Evolutionary conservation across 441 rosid species (phyloP).

Genomic region (Aquilaria agallochum): DNA sequence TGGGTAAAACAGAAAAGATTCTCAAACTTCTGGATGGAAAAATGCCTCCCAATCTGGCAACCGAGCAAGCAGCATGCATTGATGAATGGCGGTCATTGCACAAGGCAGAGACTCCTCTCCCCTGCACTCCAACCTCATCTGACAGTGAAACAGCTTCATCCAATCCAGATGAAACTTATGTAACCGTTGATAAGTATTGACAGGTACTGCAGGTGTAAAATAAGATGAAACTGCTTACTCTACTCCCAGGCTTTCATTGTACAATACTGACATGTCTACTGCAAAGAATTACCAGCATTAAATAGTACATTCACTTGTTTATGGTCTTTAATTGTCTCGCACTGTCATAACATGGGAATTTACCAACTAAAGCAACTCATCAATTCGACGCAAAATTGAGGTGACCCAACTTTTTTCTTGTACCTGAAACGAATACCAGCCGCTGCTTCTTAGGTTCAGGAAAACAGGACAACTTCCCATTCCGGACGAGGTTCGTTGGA

Average conservation of each 20-base stretch:
- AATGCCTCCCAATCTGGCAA: slow-evolving; percentile 31
- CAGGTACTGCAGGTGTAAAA: slow-evolving; percentile 10
- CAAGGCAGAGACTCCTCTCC: slow-evolving; percentile 17
- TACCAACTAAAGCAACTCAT: too few species aligned
- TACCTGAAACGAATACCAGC: neutral
- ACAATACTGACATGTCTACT: neutral
- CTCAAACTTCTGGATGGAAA: slow-evolving; percentile 43
- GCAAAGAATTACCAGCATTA: too few species aligned
- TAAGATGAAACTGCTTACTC: slow-evolving; percentile 7
- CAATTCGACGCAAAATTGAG: too few species aligned
- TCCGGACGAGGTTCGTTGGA: too few species aligned
- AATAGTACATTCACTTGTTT: too few species aligned
- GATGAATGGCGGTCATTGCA: slow-evolving; percentile 58
- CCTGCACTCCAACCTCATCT: slow-evolving; percentile 11
- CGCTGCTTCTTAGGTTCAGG: neutral
- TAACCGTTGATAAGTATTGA: slow-evolving; percentile 26
- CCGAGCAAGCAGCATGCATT: slow-evolving; percentile 39
- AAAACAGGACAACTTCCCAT: neutral
- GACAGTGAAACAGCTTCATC: slow-evolving; percentile 16
- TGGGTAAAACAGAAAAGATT: slow-evolving; percentile 54
- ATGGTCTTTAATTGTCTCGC: too few species aligned
- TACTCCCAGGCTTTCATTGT: neutral
- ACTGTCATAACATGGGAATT: too few species aligned
- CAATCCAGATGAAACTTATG: slow-evolving; percentile 22
- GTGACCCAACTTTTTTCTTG: too few species aligned